A percentile compares a stretch with the other conserved stretches of the same genome.
Evolutionary conservation across 805 yeast species (phyloP).

Genomic region (Yarrowia sp.): DNA sequence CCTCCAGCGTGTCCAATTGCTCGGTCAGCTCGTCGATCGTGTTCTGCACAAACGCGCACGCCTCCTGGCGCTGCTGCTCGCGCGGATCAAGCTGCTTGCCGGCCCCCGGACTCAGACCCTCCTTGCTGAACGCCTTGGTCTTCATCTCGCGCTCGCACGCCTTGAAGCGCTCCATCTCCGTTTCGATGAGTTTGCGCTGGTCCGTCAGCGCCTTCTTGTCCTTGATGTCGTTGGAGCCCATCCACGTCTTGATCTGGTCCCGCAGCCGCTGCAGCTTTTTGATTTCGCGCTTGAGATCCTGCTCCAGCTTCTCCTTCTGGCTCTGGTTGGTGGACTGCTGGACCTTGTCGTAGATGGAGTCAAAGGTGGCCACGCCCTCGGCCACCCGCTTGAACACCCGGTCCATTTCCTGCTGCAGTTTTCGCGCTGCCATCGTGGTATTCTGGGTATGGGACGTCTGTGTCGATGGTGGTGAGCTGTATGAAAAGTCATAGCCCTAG

Average conservation of each 20-base stretch:
- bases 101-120: conserved; percentile 66
- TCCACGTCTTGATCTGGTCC: conserved; percentile 95
- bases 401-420: conserved; percentile 64
- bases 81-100: conserved; percentile 70
- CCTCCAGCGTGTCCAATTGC: conserved; percentile 77
- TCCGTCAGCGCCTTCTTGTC: conserved; percentile 81
- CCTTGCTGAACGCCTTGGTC: conserved; percentile 90
- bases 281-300: conserved; percentile 88
- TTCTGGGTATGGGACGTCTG: neutral
- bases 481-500: conserved; percentile 11
- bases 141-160: conserved; percentile 90
- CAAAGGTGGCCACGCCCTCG: conserved; percentile 87
- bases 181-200: conserved; percentile 61
- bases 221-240: conserved; percentile 85
- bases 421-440: conserved; percentile 17
- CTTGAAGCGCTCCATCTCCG: conserved; percentile 90
- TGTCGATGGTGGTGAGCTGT: neutral
- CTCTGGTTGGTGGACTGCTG: conserved; percentile 76
- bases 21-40: conserved; percentile 76
- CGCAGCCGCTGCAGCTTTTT: conserved; percentile 89
- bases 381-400: conserved; percentile 86
- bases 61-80: conserved; percentile 74
- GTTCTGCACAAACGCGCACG: conserved; percentile 63
- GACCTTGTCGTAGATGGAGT: conserved; percentile 80
- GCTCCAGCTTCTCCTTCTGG: conserved; percentile 88